Evolutionary conservation across 441 rosid species (phyloP).

Genomic region (Pelargonium fulgidum): DNA sequence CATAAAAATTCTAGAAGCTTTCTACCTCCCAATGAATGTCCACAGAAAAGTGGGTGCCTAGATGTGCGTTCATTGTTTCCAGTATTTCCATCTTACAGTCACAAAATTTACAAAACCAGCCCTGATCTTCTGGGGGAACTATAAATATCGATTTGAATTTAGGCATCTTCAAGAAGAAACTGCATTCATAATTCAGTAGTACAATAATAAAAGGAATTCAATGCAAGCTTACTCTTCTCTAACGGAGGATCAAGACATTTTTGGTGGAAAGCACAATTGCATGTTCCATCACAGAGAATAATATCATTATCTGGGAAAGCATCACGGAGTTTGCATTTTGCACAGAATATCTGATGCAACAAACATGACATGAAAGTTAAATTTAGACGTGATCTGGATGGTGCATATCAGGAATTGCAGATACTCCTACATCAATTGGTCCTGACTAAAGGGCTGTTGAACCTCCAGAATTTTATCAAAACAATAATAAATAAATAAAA

Average conservation of each 20-base stretch:
- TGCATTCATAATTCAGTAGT: constrained; percentile 11
- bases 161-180: constrained; percentile 21
- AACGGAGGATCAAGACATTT: constrained; percentile 89
- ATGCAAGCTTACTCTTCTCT: constrained; percentile 56
- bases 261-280: constrained; percentile 92
- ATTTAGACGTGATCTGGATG: constrained; percentile 8
- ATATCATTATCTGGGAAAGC: constrained; percentile 87
- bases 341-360: constrained; percentile 74
- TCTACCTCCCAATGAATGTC: constrained; percentile 78
- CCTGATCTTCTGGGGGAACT: constrained; percentile 98
- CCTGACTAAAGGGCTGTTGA: background rate
- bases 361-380: constrained; percentile 12
- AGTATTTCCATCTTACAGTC: constrained; percentile 86
- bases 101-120: constrained; percentile 94
- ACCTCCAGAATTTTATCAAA: background rate
- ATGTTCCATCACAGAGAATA: constrained; percentile 90
- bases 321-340: constrained; percentile 78
- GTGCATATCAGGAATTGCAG: background rate
- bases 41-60: constrained; percentile 64
- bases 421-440: background rate
- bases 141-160: constrained; percentile 27
- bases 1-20: background rate
- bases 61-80: constrained; percentile 86
- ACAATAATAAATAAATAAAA: too few relatives aligned
- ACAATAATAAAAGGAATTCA: constrained; percentile 11